Percentiles rank a stretch among this genome's conserved stretches.
These are phyloP conservation scores for Litsea cubeba DNA, from an alignment of 164 flowering plant genomes.

Conservation along the genomic window DNA sequence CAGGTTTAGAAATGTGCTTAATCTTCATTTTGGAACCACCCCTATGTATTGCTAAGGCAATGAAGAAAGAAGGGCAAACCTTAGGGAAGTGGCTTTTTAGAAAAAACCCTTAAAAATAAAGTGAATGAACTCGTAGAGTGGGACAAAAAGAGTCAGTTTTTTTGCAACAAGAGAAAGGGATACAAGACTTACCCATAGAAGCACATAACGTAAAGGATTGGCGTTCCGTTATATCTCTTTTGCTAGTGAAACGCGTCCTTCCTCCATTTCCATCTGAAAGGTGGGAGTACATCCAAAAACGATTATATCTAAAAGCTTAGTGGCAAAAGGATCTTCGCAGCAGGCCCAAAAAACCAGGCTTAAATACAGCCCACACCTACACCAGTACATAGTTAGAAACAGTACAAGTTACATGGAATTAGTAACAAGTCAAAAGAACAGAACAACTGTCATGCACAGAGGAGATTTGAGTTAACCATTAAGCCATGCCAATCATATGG, in stretches of 20 bases:
- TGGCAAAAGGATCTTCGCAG: slow-evolving; percentile 81
- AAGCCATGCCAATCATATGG: background rate
- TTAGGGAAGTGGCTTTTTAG: no score
- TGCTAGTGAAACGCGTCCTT: slow-evolving; percentile 75
- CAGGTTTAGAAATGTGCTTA: no score
- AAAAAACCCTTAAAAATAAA: no score
- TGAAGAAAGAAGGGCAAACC: no score
- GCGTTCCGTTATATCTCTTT: slow-evolving; percentile 72
- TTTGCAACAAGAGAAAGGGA: background rate
- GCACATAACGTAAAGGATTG: slow-evolving; percentile 92
- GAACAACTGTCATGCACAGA: background rate
- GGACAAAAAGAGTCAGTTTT: background rate
- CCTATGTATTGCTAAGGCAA: no score
- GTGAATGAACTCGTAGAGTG: background rate
- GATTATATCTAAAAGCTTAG: slow-evolving; percentile 81
- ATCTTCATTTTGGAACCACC: no score
- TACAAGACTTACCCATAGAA: slow-evolving; percentile 46
- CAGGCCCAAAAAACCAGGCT: slow-evolving; percentile 94
- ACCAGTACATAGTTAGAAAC: background rate
- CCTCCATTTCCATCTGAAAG: slow-evolving; percentile 88
- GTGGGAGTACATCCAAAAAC: slow-evolving; percentile 92
- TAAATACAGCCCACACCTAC: slow-evolving; percentile 99
- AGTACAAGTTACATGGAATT: background rate
- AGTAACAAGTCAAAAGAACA: background rate
- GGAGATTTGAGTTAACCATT: background rate